Base-by-base conservation (phyloP, 2,329 filamentous ascomycete genomes). In the Trichophyton rubrum region DNA sequence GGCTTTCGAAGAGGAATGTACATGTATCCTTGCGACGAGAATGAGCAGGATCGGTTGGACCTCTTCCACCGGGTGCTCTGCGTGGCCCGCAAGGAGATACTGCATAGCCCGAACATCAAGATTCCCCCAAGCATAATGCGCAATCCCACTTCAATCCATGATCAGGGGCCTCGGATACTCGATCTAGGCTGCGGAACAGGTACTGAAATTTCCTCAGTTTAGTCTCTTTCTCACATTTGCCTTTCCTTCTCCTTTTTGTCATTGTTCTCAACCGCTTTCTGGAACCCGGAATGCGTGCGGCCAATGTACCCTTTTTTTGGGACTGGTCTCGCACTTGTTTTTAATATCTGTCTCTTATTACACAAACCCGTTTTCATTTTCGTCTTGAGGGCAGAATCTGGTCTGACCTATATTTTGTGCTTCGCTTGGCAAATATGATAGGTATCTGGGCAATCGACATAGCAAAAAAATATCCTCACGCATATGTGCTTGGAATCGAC, bases 101-200 rank as follows among this genome's bases (percentile, higher is more conserved):
- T 77, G 38, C 74, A 76, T 11, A 71, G 74, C 63, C 72, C 74
- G 56, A 38, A 57, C 22, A 24, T 57, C 15, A 57, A 30, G 40
- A 57, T 57, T n/a, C 75, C 75, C 2, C 69, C 64, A n/a, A 62
- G 58, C 30, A 40, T 27, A 20, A 11, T 20, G 27, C 41, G 60
- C 43, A 61, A 62, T 57, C 47, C 59, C 60, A 6, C 45, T 51
- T 41, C 27, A n/a, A 22, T 51, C 49, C 41, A 55, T 45, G 56
- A 64, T 53, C 41, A 56, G 20, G 56, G 64, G 66, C 68, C 66
- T 61, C 78, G 80, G 62, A 80, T 85, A 63, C 75, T 85, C 60
- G 83, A 85, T 67, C 68, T 96, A 59, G 92, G 90, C 47, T 91
- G 87, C 64, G 92, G 91, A 20, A 95, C 90, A 0, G 90, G 90